Base-by-base conservation (phyloP, 2,329 filamentous ascomycete genomes). In the Trichophyton verrucosum region DNA sequence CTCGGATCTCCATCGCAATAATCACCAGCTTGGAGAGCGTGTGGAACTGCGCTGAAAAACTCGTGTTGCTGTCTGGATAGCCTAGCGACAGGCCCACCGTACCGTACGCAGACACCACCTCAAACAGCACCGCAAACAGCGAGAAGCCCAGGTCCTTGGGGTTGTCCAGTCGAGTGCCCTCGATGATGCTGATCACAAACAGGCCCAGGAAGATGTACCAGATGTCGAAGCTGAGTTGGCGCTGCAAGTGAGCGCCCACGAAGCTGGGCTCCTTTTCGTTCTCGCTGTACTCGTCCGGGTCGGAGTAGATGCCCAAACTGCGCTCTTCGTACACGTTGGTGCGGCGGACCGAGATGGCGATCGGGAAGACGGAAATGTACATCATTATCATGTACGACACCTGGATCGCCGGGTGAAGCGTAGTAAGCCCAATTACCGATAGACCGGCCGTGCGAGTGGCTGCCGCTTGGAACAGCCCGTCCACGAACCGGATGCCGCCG, bases 381-480 rank as follows among this genome's bases (percentile, higher is more conserved):
- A 97, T 97, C 94, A 97, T 97, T 73, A 97, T 86, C 74, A 97
- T 79, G 76, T 96, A 97, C 24, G 91, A 89, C 13, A 95, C 90
- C 68, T 96, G 91, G 61, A 96, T 89, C 2, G 88, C 94, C 0
- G 94, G 91, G 66, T 97, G 91, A 1, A 99, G 78, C 0, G 82
- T 76, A 1, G 87, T 78, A 44, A 97, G 76, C 70, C 87, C 90
- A 66, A 97, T 83, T 33, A 88, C 88, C 0, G 88, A 81, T 69
- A 96, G 96, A 0, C 94, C 92, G 2, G 94, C 92, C 0, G 94
- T 97, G 70, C 94, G 81, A 0, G 92, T 97, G 3, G 89, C 86
- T 0, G 87, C 85, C 1, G 92, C 92, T 73, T 96, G 91, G 71
- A 97, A 99, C 65, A 94, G 82, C 13, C 89, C 94, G 66, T 91